Percentiles rank a stretch among this genome's conserved stretches.
phyloP scores from a whole-genome alignment of 2,329 filamentous ascomycete genomes.

The Exserohilum turcica region DNA sequence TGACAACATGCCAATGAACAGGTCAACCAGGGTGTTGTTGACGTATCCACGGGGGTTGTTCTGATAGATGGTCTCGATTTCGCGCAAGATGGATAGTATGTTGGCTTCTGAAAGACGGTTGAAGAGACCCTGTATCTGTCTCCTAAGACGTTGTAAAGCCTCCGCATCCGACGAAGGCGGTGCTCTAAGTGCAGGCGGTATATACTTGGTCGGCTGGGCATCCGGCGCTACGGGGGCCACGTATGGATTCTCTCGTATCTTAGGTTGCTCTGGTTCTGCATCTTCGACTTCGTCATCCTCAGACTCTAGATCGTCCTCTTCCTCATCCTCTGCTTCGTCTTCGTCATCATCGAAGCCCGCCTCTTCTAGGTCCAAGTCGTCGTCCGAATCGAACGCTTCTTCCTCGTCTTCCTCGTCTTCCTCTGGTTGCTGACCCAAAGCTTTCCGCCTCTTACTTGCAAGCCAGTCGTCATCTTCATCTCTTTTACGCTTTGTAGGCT shows the following conservation, averaged over 20 bases:
- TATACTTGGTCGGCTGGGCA: slow-evolving; percentile 69
- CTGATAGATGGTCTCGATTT: slow-evolving; percentile 82
- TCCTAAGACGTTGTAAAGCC: slow-evolving; percentile 69
- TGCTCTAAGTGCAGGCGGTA: slow-evolving; percentile 82
- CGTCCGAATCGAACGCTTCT: slow-evolving; percentile 30
- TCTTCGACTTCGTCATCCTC: slow-evolving; percentile 37
- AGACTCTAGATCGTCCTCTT: slow-evolving; percentile 24
- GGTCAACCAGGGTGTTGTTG: slow-evolving; percentile 76
- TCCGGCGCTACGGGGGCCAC: slow-evolving; percentile 67
- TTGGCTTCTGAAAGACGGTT: slow-evolving; percentile 94
- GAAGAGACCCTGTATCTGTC: slow-evolving; percentile 84
- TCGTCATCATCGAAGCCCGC: slow-evolving; percentile 23
- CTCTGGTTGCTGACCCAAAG: slow-evolving; percentile 33
- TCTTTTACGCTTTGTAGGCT: slow-evolving; percentile 60
- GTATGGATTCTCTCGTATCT: slow-evolving; percentile 82
- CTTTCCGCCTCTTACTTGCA: slow-evolving; percentile 62
- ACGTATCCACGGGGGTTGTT: slow-evolving; percentile 86
- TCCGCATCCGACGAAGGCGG: slow-evolving; percentile 68
- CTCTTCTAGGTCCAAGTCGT: slow-evolving; percentile 36
- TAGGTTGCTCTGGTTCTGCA: slow-evolving; percentile 40
- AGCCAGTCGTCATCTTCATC: slow-evolving; percentile 67
- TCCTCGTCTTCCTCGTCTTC: slow-evolving; percentile 36
- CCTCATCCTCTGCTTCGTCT: slow-evolving; percentile 44
- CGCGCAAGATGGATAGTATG: slow-evolving; percentile 78
- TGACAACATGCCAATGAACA: slow-evolving; percentile 78